Conservation (phyloP, 2,329 filamentous ascomycete genomes). For the Akanthomyces dipterigenus region DNA sequence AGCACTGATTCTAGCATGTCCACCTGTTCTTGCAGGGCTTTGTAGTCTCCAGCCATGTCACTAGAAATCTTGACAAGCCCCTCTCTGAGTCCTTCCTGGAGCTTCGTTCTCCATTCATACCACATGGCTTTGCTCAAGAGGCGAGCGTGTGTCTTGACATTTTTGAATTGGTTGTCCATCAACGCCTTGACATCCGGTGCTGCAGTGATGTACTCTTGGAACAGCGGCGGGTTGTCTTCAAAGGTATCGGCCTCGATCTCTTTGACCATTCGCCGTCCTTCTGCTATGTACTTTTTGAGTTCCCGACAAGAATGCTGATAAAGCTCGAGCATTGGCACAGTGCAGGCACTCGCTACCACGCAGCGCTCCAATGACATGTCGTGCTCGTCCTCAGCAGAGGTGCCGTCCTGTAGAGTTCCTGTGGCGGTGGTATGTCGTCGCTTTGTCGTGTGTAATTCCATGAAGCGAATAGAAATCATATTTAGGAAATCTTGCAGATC, state of each 20-base stretch:
- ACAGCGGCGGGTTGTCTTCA: constrained; percentile 83
- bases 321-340: constrained; percentile 84
- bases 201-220: constrained; percentile 84
- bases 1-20: constrained; percentile 60
- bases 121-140: constrained; percentile 91
- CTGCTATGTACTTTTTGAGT: constrained; percentile 92
- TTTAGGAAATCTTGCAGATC: constrained; percentile 89
- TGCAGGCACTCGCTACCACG: constrained; percentile 84
- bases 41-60: constrained; percentile 70
- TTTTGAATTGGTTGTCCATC: constrained; percentile 97
- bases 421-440: constrained; percentile 75
- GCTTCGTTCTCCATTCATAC: constrained; percentile 95
- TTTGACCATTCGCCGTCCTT: constrained; percentile 81
- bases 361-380: constrained; percentile 63
- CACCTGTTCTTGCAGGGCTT: constrained; percentile 60
- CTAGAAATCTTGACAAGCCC: constrained; percentile 69
- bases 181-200: constrained; percentile 73
- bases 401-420: constrained; percentile 36
- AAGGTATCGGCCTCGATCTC: constrained; percentile 86
- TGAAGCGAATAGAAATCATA: constrained; percentile 94
- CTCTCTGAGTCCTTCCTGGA: constrained; percentile 73
- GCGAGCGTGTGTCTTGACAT: constrained; percentile 88
- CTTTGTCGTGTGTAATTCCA: constrained; percentile 97
- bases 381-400: constrained; percentile 36
- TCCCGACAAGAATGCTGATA: constrained; percentile 96